Conservation (phyloP, 768 basidiomycete genomes). For the Fomitopsis pulvina region DNA sequence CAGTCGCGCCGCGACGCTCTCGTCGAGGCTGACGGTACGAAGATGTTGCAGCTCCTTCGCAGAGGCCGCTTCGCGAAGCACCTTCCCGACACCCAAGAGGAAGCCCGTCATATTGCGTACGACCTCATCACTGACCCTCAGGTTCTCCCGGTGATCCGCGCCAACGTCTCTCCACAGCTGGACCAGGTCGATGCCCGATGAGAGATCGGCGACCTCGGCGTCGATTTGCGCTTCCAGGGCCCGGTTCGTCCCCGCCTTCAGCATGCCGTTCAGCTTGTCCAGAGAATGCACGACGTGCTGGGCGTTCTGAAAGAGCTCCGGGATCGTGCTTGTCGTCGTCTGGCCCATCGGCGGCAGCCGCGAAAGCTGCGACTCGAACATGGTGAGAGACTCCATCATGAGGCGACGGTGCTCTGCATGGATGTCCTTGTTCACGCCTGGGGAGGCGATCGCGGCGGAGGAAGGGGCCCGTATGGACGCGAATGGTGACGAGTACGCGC, state of each 20-base stretch:
- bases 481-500: constrained; percentile 13
- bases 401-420: constrained; percentile 56
- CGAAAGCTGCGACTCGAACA: constrained; percentile 63
- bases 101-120: constrained; percentile 72
- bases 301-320: constrained; percentile 56
- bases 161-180: constrained; percentile 67
- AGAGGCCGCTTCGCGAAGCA: constrained; percentile 49
- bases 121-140: constrained; percentile 72
- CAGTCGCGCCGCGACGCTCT: constrained; percentile 33
- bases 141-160: constrained; percentile 63
- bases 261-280: constrained; percentile 57
- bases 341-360: constrained; percentile 43
- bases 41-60: constrained; percentile 34
- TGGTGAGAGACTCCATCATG: constrained; percentile 59
- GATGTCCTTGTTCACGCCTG: constrained; percentile 8
- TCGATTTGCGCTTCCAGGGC: constrained; percentile 73
- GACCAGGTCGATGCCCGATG: constrained; percentile 30
- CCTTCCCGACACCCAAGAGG: constrained; percentile 65
- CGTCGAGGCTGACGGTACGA: constrained; percentile 49
- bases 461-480: constrained; percentile 6
- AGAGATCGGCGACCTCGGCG: constrained; percentile 53
- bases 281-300: constrained; percentile 57
- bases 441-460: constrained; percentile 1
- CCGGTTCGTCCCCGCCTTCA: constrained; percentile 46
- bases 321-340: constrained; percentile 32